Conservation (phyloP, 805 yeast species). For the Candida endomychidarum region DNA sequence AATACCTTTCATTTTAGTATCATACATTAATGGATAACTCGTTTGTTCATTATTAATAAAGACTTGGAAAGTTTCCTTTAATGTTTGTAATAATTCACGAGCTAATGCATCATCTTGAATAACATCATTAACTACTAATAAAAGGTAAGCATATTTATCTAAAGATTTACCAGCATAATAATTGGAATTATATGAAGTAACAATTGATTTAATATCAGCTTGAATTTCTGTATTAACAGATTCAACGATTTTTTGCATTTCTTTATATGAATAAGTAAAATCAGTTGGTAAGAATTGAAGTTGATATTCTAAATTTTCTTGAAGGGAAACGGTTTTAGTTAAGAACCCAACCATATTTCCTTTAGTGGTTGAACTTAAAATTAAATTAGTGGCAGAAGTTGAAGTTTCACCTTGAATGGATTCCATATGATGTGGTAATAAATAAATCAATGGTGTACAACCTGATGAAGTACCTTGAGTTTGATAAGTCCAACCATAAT, state of each 20-base stretch:
- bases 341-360: conserved; percentile 50
- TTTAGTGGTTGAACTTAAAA: conserved; percentile 46
- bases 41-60: conserved; percentile 41
- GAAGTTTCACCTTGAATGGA: conserved; percentile 29
- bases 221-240: conserved; percentile 46
- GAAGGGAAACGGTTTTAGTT: conserved; percentile 34
- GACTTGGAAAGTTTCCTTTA: conserved; percentile 43
- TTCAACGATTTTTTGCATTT: conserved; percentile 40
- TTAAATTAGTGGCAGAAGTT: conserved; percentile 37
- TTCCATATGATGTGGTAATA: conserved; percentile 51
- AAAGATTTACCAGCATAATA: conserved; percentile 54
- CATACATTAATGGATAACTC: conserved; percentile 49
- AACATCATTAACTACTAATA: conserved; percentile 49
- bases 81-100: conserved; percentile 26
- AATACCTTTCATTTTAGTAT: conserved; percentile 53
- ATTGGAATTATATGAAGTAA: conserved; percentile 35
- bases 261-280: conserved; percentile 41
- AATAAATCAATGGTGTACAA: conserved; percentile 47
- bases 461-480: conserved; percentile 48
- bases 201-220: conserved; percentile 44
- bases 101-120: conserved; percentile 40
- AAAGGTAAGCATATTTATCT: conserved; percentile 56
- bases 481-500: conserved; percentile 47
- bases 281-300: conserved; percentile 43
- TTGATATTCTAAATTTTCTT: conserved; percentile 38